phyloP scores from a whole-genome alignment of 2,329 filamentous ascomycete genomes.

The Septoria petroselini region DNA sequence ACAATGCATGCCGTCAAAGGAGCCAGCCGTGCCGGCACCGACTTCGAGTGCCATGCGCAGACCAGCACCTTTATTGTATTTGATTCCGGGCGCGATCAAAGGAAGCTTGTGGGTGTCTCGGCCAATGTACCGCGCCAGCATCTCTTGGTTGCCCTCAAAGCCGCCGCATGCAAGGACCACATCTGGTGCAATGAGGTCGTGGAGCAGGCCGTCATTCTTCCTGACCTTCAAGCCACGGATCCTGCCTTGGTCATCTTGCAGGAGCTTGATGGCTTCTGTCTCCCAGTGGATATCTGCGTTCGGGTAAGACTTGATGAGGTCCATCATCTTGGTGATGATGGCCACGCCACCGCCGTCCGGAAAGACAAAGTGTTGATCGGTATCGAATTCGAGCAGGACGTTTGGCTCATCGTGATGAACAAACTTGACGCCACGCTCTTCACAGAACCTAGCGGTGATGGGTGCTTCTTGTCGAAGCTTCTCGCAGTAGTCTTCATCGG shows the following conservation, averaged over 20 bases:
- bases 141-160: conserved; percentile 45
- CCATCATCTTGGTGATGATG: conserved; percentile 41
- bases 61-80: conserved; percentile 42
- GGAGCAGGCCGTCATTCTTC: conserved; percentile 39
- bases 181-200: conserved; percentile 37
- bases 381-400: conserved; percentile 44
- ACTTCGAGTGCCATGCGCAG: conserved; percentile 45
- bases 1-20: conserved; percentile 45
- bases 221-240: conserved; percentile 41
- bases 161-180: conserved; percentile 44
- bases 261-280: conserved; percentile 40
- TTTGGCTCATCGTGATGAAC: conserved; percentile 43
- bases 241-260: conserved; percentile 38
- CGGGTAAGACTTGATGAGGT: conserved; percentile 38
- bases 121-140: conserved; percentile 43
- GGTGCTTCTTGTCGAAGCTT: conserved; percentile 41
- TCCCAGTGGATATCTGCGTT: conserved; percentile 41
- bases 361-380: conserved; percentile 43
- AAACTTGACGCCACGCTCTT: conserved; percentile 39
- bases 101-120: conserved; percentile 41
- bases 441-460: conserved; percentile 39
- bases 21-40: conserved; percentile 42
- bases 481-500: conserved; percentile 42
- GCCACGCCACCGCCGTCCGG: conserved; percentile 42
- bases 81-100: conserved; percentile 44